phyloP scores from a whole-genome alignment of 1,139 yeast genomes.

The Suhomyces ambrosiae region DNA sequence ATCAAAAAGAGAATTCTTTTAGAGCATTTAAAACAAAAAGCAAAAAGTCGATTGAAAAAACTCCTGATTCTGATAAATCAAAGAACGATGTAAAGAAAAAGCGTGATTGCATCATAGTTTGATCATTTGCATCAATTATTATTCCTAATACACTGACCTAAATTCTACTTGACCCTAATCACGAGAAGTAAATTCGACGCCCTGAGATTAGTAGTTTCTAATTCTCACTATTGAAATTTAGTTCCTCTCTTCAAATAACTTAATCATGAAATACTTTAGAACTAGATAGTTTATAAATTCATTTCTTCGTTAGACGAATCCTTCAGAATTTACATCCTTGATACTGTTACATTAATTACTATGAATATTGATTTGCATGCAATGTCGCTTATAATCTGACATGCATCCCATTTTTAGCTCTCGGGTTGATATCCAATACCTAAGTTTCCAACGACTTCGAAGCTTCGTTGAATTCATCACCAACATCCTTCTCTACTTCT shows the following conservation, averaged over 20 bases:
- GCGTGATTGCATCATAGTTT: slow-evolving; percentile 16
- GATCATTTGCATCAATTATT: not conserved
- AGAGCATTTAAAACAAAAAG: slow-evolving; percentile 5
- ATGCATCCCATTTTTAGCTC: no score
- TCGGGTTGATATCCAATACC: not conserved
- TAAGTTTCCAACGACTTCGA: slow-evolving; percentile 7
- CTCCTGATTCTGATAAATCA: not conserved
- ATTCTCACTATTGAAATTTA: no score
- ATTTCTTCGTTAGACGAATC: not conserved
- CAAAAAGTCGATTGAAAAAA: not conserved
- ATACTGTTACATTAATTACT: not conserved
- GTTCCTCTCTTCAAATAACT: no score
- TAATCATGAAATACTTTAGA: no score
- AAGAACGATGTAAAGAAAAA: slow-evolving; percentile 14
- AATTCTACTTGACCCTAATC: not conserved
- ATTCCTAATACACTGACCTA: not conserved
- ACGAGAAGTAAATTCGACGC: no score
- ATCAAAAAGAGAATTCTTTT: slow-evolving; percentile 1
- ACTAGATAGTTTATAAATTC: not conserved
- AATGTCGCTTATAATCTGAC: no score
- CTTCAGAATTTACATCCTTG: not conserved
- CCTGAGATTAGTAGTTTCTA: no score
- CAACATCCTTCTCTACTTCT: slow-evolving; percentile 14
- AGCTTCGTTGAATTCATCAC: slow-evolving; percentile 16
- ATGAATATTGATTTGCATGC: no score